These are phyloP conservation scores for Penstemon newberryi DNA, from an alignment of 257 asterid species.

Conservation along the genomic window DNA sequence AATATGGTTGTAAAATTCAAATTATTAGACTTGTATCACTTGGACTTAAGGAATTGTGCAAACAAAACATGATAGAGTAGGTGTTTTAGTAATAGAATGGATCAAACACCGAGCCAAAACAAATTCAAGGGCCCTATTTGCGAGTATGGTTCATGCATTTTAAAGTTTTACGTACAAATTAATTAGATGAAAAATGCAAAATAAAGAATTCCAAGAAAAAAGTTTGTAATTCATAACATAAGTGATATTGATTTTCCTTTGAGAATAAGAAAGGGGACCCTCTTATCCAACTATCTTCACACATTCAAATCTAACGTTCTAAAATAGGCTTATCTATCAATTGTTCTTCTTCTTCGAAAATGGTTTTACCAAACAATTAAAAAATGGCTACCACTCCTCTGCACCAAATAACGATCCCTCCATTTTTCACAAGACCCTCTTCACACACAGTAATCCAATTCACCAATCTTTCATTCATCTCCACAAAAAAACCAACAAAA, in stretches of 20 bases:
- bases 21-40: too few species aligned
- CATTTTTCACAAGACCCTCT: conserved; percentile 33
- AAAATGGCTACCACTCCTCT: conserved; percentile 54
- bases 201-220: too few species aligned
- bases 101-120: too few species aligned
- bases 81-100: too few species aligned
- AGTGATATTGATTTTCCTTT: neutral
- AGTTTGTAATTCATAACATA: too few species aligned
- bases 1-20: too few species aligned
- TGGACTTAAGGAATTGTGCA: too few species aligned
- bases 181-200: too few species aligned
- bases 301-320: conserved; percentile 59
- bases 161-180: too few species aligned
- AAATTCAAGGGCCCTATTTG: too few species aligned
- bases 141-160: too few species aligned
- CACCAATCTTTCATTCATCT: conserved; percentile 34
- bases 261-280: conserved; percentile 35
- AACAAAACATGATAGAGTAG: too few species aligned
- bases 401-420: conserved; percentile 43
- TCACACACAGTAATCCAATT: conserved; percentile 35
- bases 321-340: conserved; percentile 8
- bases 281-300: conserved; percentile 69
- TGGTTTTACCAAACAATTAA: conserved; percentile 2
- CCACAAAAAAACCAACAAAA: conserved; percentile 26
- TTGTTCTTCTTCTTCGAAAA: neutral